A percentile compares a stretch with the other conserved stretches of the same genome.
These are phyloP conservation scores for Venturia nashicola DNA, from an alignment of 2,329 filamentous ascomycete species.

Conservation along the genomic window DNA sequence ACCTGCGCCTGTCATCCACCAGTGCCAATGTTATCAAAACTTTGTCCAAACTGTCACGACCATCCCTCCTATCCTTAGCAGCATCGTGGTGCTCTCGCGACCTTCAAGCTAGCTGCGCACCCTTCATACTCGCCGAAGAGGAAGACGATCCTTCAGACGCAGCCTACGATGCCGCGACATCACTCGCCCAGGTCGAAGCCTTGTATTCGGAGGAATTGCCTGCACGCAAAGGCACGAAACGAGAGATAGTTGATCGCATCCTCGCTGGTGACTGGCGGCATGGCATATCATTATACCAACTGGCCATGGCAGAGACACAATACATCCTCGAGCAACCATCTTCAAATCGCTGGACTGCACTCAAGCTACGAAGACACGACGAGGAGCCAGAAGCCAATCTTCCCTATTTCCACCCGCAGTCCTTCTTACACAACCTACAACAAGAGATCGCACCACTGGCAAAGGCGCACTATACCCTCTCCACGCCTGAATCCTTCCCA, in stretches of 20 bases:
- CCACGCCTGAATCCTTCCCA: slow-evolving; percentile 55
- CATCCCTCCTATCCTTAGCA: slow-evolving; percentile 58
- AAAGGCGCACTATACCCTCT: slow-evolving; percentile 74
- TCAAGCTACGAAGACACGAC: slow-evolving; percentile 26
- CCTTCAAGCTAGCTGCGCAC: slow-evolving; percentile 47
- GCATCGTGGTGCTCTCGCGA: slow-evolving; percentile 65
- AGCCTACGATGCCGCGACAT: slow-evolving; percentile 55
- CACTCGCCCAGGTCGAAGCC: slow-evolving; percentile 53
- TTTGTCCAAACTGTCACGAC: slow-evolving; percentile 57
- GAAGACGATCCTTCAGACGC: slow-evolving; percentile 46
- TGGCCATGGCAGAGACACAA: slow-evolving; percentile 42
- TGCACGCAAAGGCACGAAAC: slow-evolving; percentile 36
- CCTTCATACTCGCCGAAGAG: slow-evolving; percentile 41
- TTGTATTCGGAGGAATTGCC: slow-evolving; percentile 24
- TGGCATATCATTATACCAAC: slow-evolving; percentile 41
- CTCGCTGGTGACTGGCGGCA: slow-evolving; percentile 45
- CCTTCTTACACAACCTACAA: slow-evolving; percentile 67
- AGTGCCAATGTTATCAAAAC: slow-evolving; percentile 54
- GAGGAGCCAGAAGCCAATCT: slow-evolving; percentile 28
- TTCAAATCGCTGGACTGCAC: slow-evolving; percentile 40
- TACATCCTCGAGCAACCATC: slow-evolving; percentile 41
- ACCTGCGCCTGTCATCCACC: slow-evolving; percentile 53
- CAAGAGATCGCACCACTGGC: slow-evolving; percentile 62
- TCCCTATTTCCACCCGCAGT: slow-evolving; percentile 68
- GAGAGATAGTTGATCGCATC: slow-evolving; percentile 43